Percentiles rank a stretch among this genome's conserved stretches.
These are phyloP conservation scores for Aphanomyces cochlioides DNA, from an alignment of 352 stramenopile species.

Conservation along the genomic window DNA sequence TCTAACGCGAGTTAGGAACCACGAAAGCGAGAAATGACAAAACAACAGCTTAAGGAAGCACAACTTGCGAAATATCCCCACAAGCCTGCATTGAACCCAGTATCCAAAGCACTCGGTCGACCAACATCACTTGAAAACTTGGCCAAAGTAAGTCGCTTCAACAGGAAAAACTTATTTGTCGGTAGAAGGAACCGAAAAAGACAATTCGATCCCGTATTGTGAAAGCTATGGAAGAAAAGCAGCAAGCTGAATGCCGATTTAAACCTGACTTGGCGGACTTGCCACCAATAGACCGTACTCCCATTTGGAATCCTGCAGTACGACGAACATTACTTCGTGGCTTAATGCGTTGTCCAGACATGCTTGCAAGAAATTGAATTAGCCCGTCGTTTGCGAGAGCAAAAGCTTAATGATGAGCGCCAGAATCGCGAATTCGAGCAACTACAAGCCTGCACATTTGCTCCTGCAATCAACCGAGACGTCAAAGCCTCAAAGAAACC, in stretches of 20 bases:
- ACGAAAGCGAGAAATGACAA: slow-evolving; percentile 52
- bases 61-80: slow-evolving; percentile 60
- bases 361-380: slow-evolving; percentile 66
- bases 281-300: slow-evolving; percentile 34
- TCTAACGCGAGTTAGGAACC: slow-evolving; percentile 39
- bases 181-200: slow-evolving; percentile 18
- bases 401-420: slow-evolving; percentile 58
- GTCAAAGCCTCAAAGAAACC: not conserved
- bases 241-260: slow-evolving; percentile 70
- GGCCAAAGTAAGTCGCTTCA: slow-evolving; percentile 29
- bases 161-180: not conserved
- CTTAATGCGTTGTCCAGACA: slow-evolving; percentile 56
- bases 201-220: slow-evolving; percentile 52
- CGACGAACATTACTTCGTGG: slow-evolving; percentile 23
- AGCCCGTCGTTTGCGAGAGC: slow-evolving; percentile 47
- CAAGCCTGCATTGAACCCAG: slow-evolving; percentile 71
- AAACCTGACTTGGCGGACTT: slow-evolving; percentile 34
- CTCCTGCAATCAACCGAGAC: slow-evolving; percentile 19
- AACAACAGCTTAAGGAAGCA: slow-evolving; percentile 53
- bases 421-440: slow-evolving; percentile 57
- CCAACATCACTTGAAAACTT: slow-evolving; percentile 48
- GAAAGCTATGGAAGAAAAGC: slow-evolving; percentile 60
- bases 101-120: slow-evolving; percentile 61
- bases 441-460: slow-evolving; percentile 34
- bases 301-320: slow-evolving; percentile 36